Conservation (phyloP, 495 filamentous ascomycete species). For the Baudoinia panamericana region DNA sequence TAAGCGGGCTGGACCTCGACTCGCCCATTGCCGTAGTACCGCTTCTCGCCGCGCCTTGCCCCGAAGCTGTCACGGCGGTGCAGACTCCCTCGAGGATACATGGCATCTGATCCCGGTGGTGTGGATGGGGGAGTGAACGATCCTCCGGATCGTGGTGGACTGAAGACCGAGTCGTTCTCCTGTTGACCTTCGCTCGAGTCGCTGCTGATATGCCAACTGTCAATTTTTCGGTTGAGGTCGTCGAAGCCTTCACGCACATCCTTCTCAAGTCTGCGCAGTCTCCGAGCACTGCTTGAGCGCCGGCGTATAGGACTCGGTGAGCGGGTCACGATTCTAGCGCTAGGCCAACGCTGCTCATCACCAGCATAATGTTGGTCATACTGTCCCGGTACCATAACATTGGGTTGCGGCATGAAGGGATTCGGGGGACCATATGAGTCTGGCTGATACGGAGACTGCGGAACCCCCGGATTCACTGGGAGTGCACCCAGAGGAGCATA, state of each 20-base stretch:
- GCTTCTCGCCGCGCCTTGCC: background rate
- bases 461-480: background rate
- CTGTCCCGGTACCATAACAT: background rate
- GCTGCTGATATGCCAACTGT: conserved; percentile 9
- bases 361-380: background rate
- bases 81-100: background rate
- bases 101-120: background rate
- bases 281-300: background rate
- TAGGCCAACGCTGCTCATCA: background rate
- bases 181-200: conserved; percentile 1
- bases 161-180: conserved; percentile 3
- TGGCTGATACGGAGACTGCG: too few relatives aligned
- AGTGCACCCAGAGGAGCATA: background rate
- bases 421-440: background rate
- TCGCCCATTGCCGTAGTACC: background rate
- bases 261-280: background rate
- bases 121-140: conserved; percentile 5
- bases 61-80: background rate
- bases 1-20: background rate
- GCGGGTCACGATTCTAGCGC: background rate
- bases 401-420: background rate
- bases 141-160: conserved; percentile 1
- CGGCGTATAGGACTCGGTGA: background rate
- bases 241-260: too few relatives aligned
- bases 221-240: background rate